phyloP scores from a whole-genome alignment of 345 rosid genomes.

The Salix caprea region DNA sequence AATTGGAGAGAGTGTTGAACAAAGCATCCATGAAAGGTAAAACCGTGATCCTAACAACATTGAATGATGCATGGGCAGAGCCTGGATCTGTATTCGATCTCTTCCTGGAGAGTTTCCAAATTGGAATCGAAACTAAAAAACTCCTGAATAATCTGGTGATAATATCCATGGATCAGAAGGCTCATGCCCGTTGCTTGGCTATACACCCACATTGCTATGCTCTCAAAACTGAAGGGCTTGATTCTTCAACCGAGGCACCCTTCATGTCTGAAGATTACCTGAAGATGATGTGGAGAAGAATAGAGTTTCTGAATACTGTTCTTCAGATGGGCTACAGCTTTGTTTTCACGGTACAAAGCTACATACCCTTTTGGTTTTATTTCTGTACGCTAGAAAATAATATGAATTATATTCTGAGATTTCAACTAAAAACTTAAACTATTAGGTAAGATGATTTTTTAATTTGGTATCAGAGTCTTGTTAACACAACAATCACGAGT shows the following conservation, averaged over 20 bases:
- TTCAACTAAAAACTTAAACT: too few species aligned
- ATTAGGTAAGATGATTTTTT: too few species aligned
- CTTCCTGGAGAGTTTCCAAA: slow-evolving; percentile 49
- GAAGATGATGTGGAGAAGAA: slow-evolving; percentile 72
- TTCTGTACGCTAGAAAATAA: too few species aligned
- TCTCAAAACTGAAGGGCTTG: slow-evolving; percentile 25
- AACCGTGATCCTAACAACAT: slow-evolving; percentile 60
- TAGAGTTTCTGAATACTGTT: slow-evolving; percentile 40
- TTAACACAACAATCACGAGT: too few species aligned
- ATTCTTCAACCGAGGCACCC: slow-evolving; percentile 41
- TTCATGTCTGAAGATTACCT: slow-evolving; percentile 54
- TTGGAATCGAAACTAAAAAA: slow-evolving; percentile 41
- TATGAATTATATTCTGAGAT: too few species aligned
- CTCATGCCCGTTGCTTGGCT: slow-evolving; percentile 42
- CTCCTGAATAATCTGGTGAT: slow-evolving; percentile 51
- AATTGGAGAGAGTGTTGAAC: slow-evolving; percentile 5
- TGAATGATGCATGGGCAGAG: slow-evolving; percentile 65
- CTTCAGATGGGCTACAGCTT: slow-evolving; percentile 57
- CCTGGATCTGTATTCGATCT: slow-evolving; percentile 52
- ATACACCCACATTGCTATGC: slow-evolving; percentile 46
- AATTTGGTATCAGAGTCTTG: too few species aligned
- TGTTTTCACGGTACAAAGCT: slow-evolving; percentile 50
- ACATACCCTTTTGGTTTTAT: not conserved
- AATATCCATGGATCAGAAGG: slow-evolving; percentile 46
- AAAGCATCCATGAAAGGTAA: slow-evolving; percentile 27